phyloP scores from a whole-genome alignment of 139 green algal genomes.

The Coelastrella sp. region DNA sequence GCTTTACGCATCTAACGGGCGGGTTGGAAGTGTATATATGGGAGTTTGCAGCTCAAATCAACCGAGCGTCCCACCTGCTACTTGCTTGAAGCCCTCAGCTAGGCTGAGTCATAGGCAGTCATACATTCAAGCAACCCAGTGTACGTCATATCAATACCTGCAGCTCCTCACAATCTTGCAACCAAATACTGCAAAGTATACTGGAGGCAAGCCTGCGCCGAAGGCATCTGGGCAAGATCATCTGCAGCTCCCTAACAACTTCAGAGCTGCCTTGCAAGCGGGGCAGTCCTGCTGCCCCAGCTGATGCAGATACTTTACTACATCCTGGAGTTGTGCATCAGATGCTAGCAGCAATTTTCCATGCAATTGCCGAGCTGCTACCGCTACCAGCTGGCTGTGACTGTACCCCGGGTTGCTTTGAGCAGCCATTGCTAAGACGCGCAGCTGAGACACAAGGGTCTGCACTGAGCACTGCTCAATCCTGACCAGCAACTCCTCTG shows the following conservation, averaged over 20 bases:
- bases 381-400: constrained; percentile 13
- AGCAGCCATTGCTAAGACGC: background rate
- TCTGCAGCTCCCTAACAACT: background rate
- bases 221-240: too few relatives aligned
- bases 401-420: background rate
- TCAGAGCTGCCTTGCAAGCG: background rate
- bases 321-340: background rate
- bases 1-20: too few relatives aligned
- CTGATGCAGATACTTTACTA: background rate
- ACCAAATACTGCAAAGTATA: too few relatives aligned
- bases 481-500: background rate
- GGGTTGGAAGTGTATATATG: too few relatives aligned
- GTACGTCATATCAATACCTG: too few relatives aligned
- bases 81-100: too few relatives aligned
- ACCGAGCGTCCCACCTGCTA: too few relatives aligned
- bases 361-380: constrained; percentile 13
- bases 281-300: constrained; percentile 20
- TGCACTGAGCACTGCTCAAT: background rate
- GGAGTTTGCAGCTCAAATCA: too few relatives aligned
- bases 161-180: too few relatives aligned
- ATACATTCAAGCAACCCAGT: too few relatives aligned
- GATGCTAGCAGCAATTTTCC: background rate
- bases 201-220: too few relatives aligned
- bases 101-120: too few relatives aligned
- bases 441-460: constrained; percentile 15